These are phyloP conservation scores for Fusarium tjaetaba DNA, from an alignment of 2,329 filamentous ascomycete species.

Conservation along the genomic window DNA sequence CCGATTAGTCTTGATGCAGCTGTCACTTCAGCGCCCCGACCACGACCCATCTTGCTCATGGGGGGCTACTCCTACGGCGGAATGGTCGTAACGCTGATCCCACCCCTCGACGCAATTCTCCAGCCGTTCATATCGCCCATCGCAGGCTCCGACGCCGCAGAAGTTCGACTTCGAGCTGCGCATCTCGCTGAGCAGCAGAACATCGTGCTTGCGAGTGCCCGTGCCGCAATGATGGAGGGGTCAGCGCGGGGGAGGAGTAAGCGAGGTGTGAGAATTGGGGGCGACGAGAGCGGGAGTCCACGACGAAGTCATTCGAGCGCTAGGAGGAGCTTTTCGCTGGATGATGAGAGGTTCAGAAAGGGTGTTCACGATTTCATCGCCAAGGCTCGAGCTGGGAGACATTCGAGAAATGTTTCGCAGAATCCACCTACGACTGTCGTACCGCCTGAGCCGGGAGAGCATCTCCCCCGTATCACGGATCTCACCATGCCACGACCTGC, in stretches of 20 bases:
- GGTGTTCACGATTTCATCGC: conserved; percentile 60
- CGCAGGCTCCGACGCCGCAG: conserved; percentile 68
- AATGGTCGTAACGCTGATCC: conserved; percentile 79
- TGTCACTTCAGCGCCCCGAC: not conserved
- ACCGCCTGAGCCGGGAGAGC: conserved; percentile 33
- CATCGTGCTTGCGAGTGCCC: conserved; percentile 53
- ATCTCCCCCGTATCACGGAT: conserved; percentile 46
- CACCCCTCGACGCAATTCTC: conserved; percentile 69
- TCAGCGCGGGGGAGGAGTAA: conserved; percentile 40
- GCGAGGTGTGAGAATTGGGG: conserved; percentile 60
- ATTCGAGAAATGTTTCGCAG: conserved; percentile 29
- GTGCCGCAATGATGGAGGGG: conserved; percentile 46
- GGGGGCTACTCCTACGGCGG: conserved; percentile 93
- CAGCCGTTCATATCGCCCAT: conserved; percentile 64
- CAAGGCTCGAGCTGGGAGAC: conserved; percentile 47
- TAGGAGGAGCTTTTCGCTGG: conserved; percentile 52
- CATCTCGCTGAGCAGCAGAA: conserved; percentile 73
- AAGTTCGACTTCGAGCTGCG: conserved; percentile 76
- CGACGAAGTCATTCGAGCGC: conserved; percentile 53
- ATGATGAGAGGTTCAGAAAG: conserved; percentile 59
- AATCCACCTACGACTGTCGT: conserved; percentile 5
- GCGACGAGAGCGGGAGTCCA: conserved; percentile 56
- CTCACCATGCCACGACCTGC: conserved; percentile 55
- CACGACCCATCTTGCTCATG: conserved; percentile 62
- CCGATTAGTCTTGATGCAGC: not conserved